Conservation (phyloP, 2,329 filamentous ascomycete species). For the Exophiala sp. region DNA sequence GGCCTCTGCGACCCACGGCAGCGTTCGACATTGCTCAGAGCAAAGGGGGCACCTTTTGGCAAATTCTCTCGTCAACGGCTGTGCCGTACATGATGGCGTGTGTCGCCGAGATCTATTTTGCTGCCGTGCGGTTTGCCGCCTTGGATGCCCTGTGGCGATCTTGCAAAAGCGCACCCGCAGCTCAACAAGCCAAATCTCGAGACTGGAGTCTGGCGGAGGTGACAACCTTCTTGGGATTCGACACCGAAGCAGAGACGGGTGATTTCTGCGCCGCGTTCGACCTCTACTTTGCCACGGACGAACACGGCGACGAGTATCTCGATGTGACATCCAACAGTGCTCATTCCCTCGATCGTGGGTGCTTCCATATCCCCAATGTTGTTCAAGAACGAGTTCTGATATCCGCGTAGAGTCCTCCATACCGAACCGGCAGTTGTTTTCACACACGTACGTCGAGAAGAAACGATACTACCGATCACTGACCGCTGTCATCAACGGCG, state of each 20-base stretch:
- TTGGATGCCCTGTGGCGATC: conserved; percentile 52
- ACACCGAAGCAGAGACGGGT: conserved; percentile 49
- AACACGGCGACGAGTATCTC: conserved; percentile 46
- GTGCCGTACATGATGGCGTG: conserved; percentile 60
- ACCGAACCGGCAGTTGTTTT: conserved; percentile 46
- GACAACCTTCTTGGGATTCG: conserved; percentile 49
- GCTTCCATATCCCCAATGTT: conserved; percentile 24
- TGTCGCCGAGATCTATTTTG: conserved; percentile 59
- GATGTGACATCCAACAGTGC: conserved; percentile 41
- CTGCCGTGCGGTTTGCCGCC: conserved; percentile 51
- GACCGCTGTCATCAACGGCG: conserved; percentile 53
- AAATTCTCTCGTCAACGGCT: conserved; percentile 48
- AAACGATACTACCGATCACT: conserved; percentile 53
- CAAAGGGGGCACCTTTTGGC: conserved; percentile 55
- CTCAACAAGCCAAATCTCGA: conserved; percentile 45
- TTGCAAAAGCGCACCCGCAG: conserved; percentile 45
- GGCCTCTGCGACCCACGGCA: conserved; percentile 45
- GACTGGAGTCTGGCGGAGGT: conserved; percentile 54
- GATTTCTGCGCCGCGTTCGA: conserved; percentile 51
- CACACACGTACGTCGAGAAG: conserved; percentile 50
- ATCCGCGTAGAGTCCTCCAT: conserved; percentile 24
- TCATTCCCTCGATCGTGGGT: conserved; percentile 46
- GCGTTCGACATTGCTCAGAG: conserved; percentile 52
- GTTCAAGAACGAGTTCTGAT: conserved; percentile 28
- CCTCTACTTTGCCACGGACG: conserved; percentile 45